Conservation (phyloP, 371 early-diverging fungal species). For the Mucor racemosus region DNA sequence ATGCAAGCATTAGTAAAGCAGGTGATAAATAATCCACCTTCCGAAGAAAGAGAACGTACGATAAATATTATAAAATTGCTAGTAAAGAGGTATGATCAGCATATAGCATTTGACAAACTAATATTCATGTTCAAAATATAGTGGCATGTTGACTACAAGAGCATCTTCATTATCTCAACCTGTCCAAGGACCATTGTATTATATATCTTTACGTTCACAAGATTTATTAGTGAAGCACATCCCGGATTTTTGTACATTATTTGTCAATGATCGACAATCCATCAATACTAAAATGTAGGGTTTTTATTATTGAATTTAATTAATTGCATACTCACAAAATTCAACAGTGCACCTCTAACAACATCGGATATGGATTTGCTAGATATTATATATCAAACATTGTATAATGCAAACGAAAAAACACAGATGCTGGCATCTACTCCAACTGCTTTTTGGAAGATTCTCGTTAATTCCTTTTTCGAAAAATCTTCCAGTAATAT, state of each 20-base stretch:
- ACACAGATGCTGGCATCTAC: constrained; percentile 35
- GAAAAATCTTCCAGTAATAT: constrained; percentile 47
- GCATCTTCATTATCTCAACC: constrained; percentile 36
- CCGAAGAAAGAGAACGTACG: constrained; percentile 26
- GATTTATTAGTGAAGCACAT: constrained; percentile 33
- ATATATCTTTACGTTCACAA: constrained; percentile 32
- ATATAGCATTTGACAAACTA: neutral
- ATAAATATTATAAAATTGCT: constrained; percentile 32
- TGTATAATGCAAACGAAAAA: constrained; percentile 36
- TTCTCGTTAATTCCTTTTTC: constrained; percentile 47
- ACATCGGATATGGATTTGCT: constrained; percentile 40
- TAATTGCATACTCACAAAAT: neutral
- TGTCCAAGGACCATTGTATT: constrained; percentile 46
- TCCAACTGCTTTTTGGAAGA: constrained; percentile 44
- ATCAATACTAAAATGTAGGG: constrained; percentile 30
- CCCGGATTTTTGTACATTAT: constrained; percentile 29
- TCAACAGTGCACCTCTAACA: constrained; percentile 32
- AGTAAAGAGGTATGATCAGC: constrained; percentile 32
- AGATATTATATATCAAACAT: constrained; percentile 38
- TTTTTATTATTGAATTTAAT: neutral
- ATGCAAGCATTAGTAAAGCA: constrained; percentile 32
- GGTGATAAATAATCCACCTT: constrained; percentile 24
- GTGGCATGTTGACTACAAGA: constrained; percentile 40
- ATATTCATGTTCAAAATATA: neutral
- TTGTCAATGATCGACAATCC: constrained; percentile 32